phyloP scores from a whole-genome alignment of 73 alveolate genomes.

The Symbiodinium natans region DNA sequence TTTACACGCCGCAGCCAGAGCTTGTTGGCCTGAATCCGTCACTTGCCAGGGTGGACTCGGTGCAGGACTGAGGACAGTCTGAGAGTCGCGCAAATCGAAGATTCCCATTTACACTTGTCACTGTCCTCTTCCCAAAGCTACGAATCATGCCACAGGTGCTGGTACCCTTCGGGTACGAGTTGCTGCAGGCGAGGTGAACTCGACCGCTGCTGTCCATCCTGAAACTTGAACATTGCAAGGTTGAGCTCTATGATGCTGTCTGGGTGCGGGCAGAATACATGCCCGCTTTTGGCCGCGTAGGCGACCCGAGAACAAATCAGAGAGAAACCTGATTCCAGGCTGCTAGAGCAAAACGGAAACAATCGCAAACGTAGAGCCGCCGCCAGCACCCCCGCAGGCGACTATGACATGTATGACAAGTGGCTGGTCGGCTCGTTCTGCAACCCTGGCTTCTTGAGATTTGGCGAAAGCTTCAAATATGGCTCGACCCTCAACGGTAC shows the following conservation, averaged over 20 bases:
- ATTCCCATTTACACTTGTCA: background rate
- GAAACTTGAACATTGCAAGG: background rate
- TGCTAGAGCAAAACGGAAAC: too few species aligned
- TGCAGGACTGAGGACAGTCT: background rate
- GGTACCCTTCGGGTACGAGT: slow-evolving; percentile 73
- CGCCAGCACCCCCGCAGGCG: slow-evolving; percentile 2
- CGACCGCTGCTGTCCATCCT: too few species aligned
- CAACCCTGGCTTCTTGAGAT: slow-evolving; percentile 56
- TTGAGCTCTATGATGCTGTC: slow-evolving; percentile 77
- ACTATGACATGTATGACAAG: slow-evolving; percentile 19
- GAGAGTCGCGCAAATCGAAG: background rate
- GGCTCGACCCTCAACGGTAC: slow-evolving; percentile 8
- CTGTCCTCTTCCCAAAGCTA: too few species aligned
- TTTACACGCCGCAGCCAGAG: slow-evolving; percentile 76
- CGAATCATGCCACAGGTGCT: slow-evolving; percentile 25
- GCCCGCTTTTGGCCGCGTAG: slow-evolving; percentile 63
- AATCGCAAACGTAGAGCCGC: too few species aligned
- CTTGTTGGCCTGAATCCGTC: slow-evolving; percentile 65
- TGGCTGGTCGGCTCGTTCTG: slow-evolving; percentile 84
- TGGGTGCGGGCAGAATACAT: slow-evolving; percentile 64
- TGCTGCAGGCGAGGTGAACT: slow-evolving; percentile 86
- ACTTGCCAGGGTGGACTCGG: slow-evolving; percentile 49
- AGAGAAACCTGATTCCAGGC: background rate
- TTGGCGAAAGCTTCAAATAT: slow-evolving; percentile 62
- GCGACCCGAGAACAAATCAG: background rate